Evolutionary conservation across 2,329 filamentous ascomycete species (phyloP).

Genomic region (Seiridium unicorne): DNA sequence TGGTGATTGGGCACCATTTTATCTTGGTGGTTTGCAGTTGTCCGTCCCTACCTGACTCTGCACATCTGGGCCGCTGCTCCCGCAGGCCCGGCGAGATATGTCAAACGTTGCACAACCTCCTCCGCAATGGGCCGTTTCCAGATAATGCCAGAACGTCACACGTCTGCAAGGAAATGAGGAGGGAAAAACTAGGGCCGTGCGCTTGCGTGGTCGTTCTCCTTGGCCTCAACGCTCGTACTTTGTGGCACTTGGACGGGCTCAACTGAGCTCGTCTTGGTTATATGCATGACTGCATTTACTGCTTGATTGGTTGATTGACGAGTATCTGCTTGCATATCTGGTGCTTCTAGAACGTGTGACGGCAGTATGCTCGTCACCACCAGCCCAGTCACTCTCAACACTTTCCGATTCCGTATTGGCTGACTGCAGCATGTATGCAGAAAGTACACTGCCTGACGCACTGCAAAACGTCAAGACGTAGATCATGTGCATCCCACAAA

Average conservation of each 20-base stretch:
- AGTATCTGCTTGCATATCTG: no score
- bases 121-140: not conserved
- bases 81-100: not conserved
- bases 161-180: not conserved
- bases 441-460: not conserved
- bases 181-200: not conserved
- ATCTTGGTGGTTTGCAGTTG: not conserved
- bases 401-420: not conserved
- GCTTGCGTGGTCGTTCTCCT: not conserved
- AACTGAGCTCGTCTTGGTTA: no score
- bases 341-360: not conserved
- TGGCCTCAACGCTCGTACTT: not conserved
- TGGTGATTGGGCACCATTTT: conserved; percentile 2
- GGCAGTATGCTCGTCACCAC: not conserved
- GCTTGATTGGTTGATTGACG: not conserved
- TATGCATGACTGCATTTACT: no score
- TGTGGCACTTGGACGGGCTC: no score
- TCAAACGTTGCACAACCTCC: not conserved
- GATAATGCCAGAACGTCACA: not conserved
- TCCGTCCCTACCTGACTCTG: not conserved
- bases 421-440: not conserved
- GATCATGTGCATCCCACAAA: not conserved
- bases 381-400: not conserved
- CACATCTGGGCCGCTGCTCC: not conserved
- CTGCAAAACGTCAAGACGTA: not conserved